Evolutionary conservation across 352 stramenopile species (phyloP).

Genomic region (Globisporangium carolinianum): DNA sequence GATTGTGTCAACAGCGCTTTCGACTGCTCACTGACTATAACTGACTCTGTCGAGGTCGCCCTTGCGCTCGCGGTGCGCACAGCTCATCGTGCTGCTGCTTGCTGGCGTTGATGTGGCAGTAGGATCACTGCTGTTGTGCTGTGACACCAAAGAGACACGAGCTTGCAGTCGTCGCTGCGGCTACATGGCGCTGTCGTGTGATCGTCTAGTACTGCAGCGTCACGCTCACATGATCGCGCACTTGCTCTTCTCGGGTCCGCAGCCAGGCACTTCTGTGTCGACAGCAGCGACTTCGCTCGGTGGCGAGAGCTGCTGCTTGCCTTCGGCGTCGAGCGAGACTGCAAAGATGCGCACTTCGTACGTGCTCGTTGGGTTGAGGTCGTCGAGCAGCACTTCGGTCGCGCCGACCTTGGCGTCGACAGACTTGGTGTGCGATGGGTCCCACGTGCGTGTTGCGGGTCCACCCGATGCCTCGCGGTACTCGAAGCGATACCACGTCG

Average conservation of each 20-base stretch:
- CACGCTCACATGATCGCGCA: slow-evolving; percentile 13
- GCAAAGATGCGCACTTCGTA: slow-evolving; percentile 83
- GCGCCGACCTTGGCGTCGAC: slow-evolving; percentile 38
- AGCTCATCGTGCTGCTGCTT: too few relatives aligned
- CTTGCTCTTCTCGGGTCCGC: slow-evolving; percentile 37
- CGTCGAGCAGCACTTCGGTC: slow-evolving; percentile 60
- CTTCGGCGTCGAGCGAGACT: slow-evolving; percentile 28
- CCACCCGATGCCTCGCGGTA: slow-evolving; percentile 54
- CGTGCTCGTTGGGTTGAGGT: slow-evolving; percentile 83
- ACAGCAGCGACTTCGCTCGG: slow-evolving; percentile 74
- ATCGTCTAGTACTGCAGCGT: neutral
- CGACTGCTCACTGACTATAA: too few relatives aligned
- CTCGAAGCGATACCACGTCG: slow-evolving; percentile 56
- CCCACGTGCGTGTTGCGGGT: slow-evolving; percentile 23
- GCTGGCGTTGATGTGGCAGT: too few relatives aligned
- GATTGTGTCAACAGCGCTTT: too few relatives aligned
- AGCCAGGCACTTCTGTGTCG: slow-evolving; percentile 84
- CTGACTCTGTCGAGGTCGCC: too few relatives aligned
- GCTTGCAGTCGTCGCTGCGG: too few relatives aligned
- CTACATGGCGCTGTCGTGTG: neutral
- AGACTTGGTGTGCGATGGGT: slow-evolving; percentile 5
- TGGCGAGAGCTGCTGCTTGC: slow-evolving; percentile 33
- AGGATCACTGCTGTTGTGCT: too few relatives aligned
- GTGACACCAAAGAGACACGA: too few relatives aligned
- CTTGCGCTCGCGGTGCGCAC: too few relatives aligned